Evolutionary conservation across 441 rosid species (phyloP), one percentile per base, ranked within the genome.

Genomic region (Adansonia rubrostipa): DNA sequence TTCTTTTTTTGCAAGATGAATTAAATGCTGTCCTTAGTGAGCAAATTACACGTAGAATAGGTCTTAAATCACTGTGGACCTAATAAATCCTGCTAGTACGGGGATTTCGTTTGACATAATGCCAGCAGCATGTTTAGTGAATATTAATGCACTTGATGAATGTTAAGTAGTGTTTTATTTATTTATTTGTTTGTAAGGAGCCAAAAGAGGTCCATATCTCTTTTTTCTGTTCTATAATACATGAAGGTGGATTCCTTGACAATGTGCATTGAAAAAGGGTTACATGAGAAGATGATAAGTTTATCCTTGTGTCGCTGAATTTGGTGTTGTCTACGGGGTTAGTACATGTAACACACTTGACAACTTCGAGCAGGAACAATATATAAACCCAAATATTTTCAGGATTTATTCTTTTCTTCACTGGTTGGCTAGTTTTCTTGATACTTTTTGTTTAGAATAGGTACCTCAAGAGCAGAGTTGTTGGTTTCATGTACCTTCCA

Each of bases 211-310:
- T 47, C 17, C 19, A 6, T 2, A 5, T 5, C 40, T 45, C n/a
- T 6, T 67, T 45, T 44, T 24, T 58, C 42, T 69, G 36, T 2
- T 10, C 19, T 51, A 8, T 51, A 24, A 50, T 51, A 50, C 61
- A 70, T 24, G 44, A 28, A 24, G 60, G 61, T n/a, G n/a, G 75
- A n/a, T 72, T 72, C 28, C 6, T 54, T n/a, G n/a, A 54, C 53
- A 72, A 72, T 54, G 64, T 54, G 6, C 64, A 50, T 40, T 54
- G 22, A 19, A 36, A 54, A 17, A n/a, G n/a, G 17, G 44, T 50
- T 11, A 22, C 40, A 22, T 20, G 73, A 24, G 48, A 8, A 20
- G 9, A 9, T 28, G 47, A 53, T 50, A 28, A 2, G 2, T 50
- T 51, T 53, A 50, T 28, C 45, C 24, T 54, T 17, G 22, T 48